These are phyloP conservation scores for Ustilago bromivora DNA, from an alignment of 1,284 basidiomycete species.

Conservation along the genomic window DNA sequence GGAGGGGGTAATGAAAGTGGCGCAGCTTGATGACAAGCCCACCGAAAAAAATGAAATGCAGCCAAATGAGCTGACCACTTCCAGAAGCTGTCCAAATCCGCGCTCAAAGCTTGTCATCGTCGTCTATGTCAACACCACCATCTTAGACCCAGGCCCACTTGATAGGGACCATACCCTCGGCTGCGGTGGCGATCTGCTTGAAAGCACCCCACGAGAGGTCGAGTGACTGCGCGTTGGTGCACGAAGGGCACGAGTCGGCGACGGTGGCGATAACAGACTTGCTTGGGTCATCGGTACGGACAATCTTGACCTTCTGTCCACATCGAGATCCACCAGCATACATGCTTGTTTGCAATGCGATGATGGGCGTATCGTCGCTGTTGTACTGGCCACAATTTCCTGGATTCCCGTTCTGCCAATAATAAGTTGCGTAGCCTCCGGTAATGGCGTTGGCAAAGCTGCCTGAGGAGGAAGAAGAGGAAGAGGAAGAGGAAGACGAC, in stretches of 20 bases:
- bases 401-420: constrained; percentile 62
- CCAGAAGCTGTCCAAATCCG: not conserved
- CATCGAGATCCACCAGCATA: constrained; percentile 75
- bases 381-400: constrained; percentile 64
- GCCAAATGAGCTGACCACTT: not conserved
- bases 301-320: constrained; percentile 77
- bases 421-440: constrained; percentile 62
- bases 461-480: constrained; percentile 10
- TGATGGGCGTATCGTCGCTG: constrained; percentile 53
- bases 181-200: constrained; percentile 74
- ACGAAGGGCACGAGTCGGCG: constrained; percentile 70
- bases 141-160: constrained; percentile 51
- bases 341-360: constrained; percentile 50
- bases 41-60: not conserved
- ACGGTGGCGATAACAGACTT: constrained; percentile 75
- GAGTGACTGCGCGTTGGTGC: constrained; percentile 76
- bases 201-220: constrained; percentile 86
- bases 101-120: not conserved
- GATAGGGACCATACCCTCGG: constrained; percentile 74
- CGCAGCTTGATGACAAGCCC: not conserved
- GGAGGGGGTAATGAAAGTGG: not conserved
- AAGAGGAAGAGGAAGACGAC: constrained; percentile 5
- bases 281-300: constrained; percentile 61
- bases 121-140: not conserved
- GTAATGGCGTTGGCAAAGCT: constrained; percentile 27